Evolutionary conservation across 371 early-diverging fungal species (phyloP).

Genomic region (Gilbertella persicaria): DNA sequence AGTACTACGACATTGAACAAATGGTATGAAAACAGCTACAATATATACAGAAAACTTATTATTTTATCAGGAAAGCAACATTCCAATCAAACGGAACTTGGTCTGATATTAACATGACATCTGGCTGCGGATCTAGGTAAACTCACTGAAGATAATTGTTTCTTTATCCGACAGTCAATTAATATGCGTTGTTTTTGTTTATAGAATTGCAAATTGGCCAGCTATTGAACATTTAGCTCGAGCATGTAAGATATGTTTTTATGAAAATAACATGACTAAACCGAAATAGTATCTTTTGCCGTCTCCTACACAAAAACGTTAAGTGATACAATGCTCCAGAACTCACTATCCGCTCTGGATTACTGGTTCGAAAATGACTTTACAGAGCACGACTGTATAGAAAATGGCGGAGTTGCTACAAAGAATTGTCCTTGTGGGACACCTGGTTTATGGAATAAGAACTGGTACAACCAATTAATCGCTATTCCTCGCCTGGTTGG

Average conservation of each 20-base stretch:
- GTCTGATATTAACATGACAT: constrained; percentile 22
- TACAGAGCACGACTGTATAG: constrained; percentile 18
- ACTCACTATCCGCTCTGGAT: constrained; percentile 13
- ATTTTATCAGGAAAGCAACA: constrained; percentile 4
- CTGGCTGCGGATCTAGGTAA: constrained; percentile 26
- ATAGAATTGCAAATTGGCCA: constrained; percentile 35
- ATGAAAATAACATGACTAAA: neutral
- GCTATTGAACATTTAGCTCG: constrained; percentile 23
- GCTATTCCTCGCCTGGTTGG: constrained; percentile 21
- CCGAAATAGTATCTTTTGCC: constrained; percentile 6
- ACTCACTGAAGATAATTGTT: neutral
- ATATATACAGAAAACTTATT: too few relatives aligned
- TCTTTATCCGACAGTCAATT: neutral
- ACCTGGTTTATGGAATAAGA: constrained; percentile 34
- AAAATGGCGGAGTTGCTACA: constrained; percentile 16
- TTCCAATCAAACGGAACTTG: constrained; percentile 17
- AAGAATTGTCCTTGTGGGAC: constrained; percentile 38
- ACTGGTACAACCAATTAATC: constrained; percentile 36
- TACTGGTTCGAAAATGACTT: constrained; percentile 38
- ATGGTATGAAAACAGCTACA: constrained; percentile 17
- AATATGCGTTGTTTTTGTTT: neutral
- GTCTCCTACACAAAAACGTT: constrained; percentile 1
- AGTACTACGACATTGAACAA: constrained; percentile 6
- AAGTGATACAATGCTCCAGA: constrained; percentile 3
- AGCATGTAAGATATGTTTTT: constrained; percentile 28